Evolutionary conservation across 2,329 filamentous ascomycete species (phyloP).

Genomic region (Cordyceps cicadae): DNA sequence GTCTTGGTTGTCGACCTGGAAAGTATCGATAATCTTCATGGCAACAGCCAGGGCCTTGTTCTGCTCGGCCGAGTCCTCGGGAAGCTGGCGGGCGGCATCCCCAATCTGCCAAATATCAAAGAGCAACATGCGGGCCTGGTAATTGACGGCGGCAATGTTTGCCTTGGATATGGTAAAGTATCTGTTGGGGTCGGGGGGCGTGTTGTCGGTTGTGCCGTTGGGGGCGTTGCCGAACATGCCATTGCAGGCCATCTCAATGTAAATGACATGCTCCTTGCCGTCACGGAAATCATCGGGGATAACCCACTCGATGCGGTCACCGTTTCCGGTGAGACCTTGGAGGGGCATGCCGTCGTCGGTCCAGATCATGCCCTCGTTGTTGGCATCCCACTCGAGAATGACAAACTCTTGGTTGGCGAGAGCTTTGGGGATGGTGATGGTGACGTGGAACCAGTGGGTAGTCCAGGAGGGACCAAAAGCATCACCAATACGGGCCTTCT

Average conservation of each 20-base stretch:
- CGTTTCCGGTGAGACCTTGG: constrained; percentile 84
- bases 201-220: constrained; percentile 68
- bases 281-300: constrained; percentile 74
- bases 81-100: constrained; percentile 87
- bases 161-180: constrained; percentile 70
- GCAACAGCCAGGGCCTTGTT: constrained; percentile 77
- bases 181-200: constrained; percentile 78
- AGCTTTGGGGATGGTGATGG: constrained; percentile 66
- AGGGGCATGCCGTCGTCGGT: constrained; percentile 80
- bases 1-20: constrained; percentile 70
- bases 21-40: constrained; percentile 84
- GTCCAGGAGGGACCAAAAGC: constrained; percentile 92
- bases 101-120: constrained; percentile 96
- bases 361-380: constrained; percentile 94
- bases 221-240: constrained; percentile 94
- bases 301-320: constrained; percentile 86
- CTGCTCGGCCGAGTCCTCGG: constrained; percentile 77
- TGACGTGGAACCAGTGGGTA: constrained; percentile 92
- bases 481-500: constrained; percentile 63
- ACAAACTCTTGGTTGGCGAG: constrained; percentile 69
- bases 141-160: constrained; percentile 82
- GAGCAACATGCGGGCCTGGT: constrained; percentile 71
- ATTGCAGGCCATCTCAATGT: constrained; percentile 98
- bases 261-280: constrained; percentile 80
- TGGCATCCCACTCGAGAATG: constrained; percentile 94